Conservation (phyloP, 129 eudicot species). For the Chrysanthemum seticuspe region DNA sequence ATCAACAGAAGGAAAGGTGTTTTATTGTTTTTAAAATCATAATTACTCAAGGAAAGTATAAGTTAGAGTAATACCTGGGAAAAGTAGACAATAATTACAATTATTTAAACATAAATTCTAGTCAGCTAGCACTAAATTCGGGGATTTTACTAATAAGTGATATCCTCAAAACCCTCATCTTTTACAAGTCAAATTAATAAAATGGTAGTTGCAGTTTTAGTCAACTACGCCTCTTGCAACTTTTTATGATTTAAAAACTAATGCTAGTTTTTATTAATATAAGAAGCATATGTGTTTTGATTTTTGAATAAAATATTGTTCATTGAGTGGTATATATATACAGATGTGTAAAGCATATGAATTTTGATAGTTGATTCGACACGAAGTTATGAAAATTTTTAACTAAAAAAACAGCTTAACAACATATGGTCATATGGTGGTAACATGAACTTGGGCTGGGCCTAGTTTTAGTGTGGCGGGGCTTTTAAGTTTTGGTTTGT, state of each 20-base stretch:
- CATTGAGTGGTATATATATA: neutral
- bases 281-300: too few relatives aligned
- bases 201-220: slow-evolving; percentile 14
- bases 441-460: slow-evolving; percentile 6
- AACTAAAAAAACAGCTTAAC: too few relatives aligned
- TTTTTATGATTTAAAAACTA: slow-evolving; percentile 8
- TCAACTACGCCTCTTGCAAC: slow-evolving; percentile 37
- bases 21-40: slow-evolving; percentile 6
- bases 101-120: slow-evolving; percentile 30
- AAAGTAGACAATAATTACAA: slow-evolving; percentile 36
- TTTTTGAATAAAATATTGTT: neutral
- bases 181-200: slow-evolving; percentile 23
- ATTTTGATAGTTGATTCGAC: neutral
- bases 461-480: neutral
- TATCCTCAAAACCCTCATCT: slow-evolving; percentile 21
- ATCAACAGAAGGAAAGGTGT: neutral
- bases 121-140: slow-evolving; percentile 49
- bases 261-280: neutral
- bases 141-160: slow-evolving; percentile 21
- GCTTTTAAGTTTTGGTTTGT: too few relatives aligned
- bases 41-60: slow-evolving; percentile 9
- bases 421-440: too few relatives aligned
- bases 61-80: slow-evolving; percentile 36
- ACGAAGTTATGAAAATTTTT: neutral
- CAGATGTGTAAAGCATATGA: neutral